Evolutionary conservation across 2,329 filamentous ascomycete genomes (phyloP), one percentile per base, ranked within the genome.

Genomic region (Akanthomyces lecanii): DNA sequence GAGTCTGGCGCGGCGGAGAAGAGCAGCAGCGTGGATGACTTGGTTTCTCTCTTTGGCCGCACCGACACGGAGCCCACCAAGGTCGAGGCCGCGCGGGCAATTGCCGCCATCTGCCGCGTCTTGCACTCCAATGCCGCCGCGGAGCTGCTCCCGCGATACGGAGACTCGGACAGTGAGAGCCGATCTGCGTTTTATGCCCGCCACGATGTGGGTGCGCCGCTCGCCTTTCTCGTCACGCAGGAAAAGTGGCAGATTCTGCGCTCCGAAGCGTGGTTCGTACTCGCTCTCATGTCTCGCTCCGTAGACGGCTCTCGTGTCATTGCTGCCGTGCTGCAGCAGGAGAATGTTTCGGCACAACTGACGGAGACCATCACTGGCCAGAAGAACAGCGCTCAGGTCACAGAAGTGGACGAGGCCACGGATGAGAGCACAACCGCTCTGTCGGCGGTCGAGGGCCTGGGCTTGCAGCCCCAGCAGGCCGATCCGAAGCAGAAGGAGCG

Each of bases 211-310:
- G 68, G 72, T 16, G 69, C 73, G 8, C 74, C 79, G 0, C 75
- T 89, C 7, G 69, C 77, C 1, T 84, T 81, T 67, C 78, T 88
- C 30, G 75, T 86, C 28, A 79, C 76, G 2, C 85, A 88, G 68
- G 74, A 72, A 3, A 86, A 84, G 66, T 88, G 85, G 78, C 82
- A 84, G 0, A 77, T 81, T 2, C 75, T 89, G 2, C 78, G 83
- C 21, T 85, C 84, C 45, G 86, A 89, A 69, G 79, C 81, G 3
- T 84, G 85, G 80, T 88, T 88, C 65, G 80, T 86, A 6, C 78
- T 87, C 58, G 86, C 86, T 2, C 78, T 88, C 40, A 83, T 88
- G 79, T 79, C 80, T 47, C 78, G 84, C 33, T 79, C 80, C 1
- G 62, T 69, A 1, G 79, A 82, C 42, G 84, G 84, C 8, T 80